Base-by-base conservation (phyloP, 345 rosid species). In the Hevea brasiliensis region DNA sequence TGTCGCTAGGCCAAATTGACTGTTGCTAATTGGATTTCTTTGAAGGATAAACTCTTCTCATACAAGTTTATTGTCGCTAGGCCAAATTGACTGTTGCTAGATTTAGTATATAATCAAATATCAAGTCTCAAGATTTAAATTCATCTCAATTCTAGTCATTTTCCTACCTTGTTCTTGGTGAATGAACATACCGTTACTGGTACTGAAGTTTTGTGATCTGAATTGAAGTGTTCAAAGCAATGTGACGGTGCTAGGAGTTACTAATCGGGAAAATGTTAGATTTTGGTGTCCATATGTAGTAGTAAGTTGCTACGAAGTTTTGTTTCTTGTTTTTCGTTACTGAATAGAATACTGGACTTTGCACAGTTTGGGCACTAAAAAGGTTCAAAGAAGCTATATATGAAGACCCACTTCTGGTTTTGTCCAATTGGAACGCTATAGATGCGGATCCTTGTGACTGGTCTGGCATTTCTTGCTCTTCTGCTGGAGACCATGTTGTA, bases 371-470 rank as follows among this genome's bases (percentile, higher is more conserved):
- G 86, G 95, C 93, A 8, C 91, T 96, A 26, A 81, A 67, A 24
- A 75, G 89, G 73, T 91, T 96, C 81, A 93, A 89, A 87, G 97
- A 93, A 84, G 92, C 89, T 53, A 85, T 91, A 75, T 90, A 81
- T 76, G 98, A 93, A 73, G 99, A 96, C 84, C 99, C 98, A 27
- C 79, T 68, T 62, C 65, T 81, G 79, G 89, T 89, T 81, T 82
- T 91, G 77, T 87, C 97, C 60, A 89, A 83, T 78, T 96, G 98
- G 98, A 87, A 93, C 82, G 80, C 82, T 65, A 83, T 88, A 61
- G 90, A 86, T 84, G 87, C 86, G 69, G 88, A 90, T 93, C 98
- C 97, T 63, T 96, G 99, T 79, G 84, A 77, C 71, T 96, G 98
- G 99, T 57, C 67, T 24, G 97, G 97, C 74, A 44, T 96, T 79